phyloP scores from a whole-genome alignment of 768 basidiomycete species.

The Lanmaoa pseudosensibilis region DNA sequence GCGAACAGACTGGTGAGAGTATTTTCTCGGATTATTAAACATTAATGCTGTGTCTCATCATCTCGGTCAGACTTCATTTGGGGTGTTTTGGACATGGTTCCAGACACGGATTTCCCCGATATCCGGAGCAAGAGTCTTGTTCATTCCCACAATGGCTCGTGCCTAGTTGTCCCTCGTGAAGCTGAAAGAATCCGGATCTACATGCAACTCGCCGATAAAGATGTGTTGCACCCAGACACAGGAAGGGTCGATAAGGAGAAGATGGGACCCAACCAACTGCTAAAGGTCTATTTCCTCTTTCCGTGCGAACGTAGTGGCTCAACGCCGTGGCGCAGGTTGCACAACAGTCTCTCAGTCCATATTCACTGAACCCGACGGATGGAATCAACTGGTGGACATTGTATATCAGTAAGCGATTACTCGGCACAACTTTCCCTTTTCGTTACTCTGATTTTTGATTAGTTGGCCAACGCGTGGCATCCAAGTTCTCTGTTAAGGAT shows the following conservation, averaged over 20 bases:
- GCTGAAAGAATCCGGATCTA: conserved; percentile 49
- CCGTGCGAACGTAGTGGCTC: neutral
- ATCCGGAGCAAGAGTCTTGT: conserved; percentile 48
- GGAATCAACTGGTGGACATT: conserved; percentile 51
- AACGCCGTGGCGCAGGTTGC: conserved; percentile 33
- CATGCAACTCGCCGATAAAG: conserved; percentile 46
- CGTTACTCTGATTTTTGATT: neutral
- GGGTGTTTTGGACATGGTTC: conserved; percentile 48
- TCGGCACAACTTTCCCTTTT: neutral
- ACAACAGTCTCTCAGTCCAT: conserved; percentile 42
- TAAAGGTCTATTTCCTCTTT: conserved; percentile 33
- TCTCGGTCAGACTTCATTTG: conserved; percentile 38
- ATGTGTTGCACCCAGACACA: conserved; percentile 37
- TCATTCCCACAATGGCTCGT: conserved; percentile 50
- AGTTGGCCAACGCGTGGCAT: conserved; percentile 60
- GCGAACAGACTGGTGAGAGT: conserved; percentile 56
- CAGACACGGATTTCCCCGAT: conserved; percentile 55
- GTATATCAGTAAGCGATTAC: conserved; percentile 42
- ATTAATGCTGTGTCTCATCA: neutral
- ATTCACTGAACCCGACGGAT: conserved; percentile 30
- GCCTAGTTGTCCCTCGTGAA: conserved; percentile 54
- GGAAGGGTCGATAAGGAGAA: conserved; percentile 43
- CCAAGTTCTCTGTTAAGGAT: conserved; percentile 45
- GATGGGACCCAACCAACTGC: conserved; percentile 39
- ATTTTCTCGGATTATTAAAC: neutral